phyloP scores from a whole-genome alignment of 345 rosid genomes.

The Eutrema yunnanense region DNA sequence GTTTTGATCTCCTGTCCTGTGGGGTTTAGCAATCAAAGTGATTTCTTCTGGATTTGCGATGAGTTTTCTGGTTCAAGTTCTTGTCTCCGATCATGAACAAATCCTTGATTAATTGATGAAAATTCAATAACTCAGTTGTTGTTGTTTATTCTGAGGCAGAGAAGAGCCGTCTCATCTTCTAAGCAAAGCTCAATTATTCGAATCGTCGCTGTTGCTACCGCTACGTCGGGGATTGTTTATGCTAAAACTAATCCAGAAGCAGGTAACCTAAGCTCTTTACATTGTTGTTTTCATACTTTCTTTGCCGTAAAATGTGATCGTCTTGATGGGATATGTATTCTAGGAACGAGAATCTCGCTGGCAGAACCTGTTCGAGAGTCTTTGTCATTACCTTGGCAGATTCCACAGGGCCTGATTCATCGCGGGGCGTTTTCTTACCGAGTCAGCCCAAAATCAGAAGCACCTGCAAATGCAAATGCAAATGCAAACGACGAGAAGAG shows the following conservation, averaged over 20 bases:
- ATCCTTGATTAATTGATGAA: neutral
- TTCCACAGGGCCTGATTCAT: neutral
- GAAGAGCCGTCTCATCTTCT: conserved; percentile 27
- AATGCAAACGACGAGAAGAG: conserved; percentile 21
- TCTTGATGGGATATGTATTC: neutral
- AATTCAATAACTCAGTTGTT: neutral
- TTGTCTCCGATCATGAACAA: neutral
- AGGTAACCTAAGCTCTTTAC: conserved; percentile 35
- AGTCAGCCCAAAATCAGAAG: conserved; percentile 37
- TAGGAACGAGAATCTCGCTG: conserved; percentile 38
- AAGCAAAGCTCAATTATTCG: conserved; percentile 33
- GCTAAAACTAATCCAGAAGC: conserved; percentile 19
- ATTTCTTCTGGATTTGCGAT: neutral
- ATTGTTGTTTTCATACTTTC: neutral
- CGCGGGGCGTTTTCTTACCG: conserved; percentile 32
- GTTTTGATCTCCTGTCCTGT: neutral
- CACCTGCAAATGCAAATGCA: conserved; percentile 9
- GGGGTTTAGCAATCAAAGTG: neutral
- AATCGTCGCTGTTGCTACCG: conserved; percentile 35
- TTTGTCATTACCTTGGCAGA: conserved; percentile 25
- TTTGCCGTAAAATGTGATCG: neutral
- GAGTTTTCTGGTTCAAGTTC: conserved; percentile 23
- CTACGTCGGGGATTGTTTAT: conserved; percentile 40
- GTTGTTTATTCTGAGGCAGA: conserved; percentile 26
- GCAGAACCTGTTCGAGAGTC: conserved; percentile 30